These are phyloP conservation scores for Peziza echinospora DNA, from an alignment of 495 filamentous ascomycete genomes.

Conservation along the genomic window DNA sequence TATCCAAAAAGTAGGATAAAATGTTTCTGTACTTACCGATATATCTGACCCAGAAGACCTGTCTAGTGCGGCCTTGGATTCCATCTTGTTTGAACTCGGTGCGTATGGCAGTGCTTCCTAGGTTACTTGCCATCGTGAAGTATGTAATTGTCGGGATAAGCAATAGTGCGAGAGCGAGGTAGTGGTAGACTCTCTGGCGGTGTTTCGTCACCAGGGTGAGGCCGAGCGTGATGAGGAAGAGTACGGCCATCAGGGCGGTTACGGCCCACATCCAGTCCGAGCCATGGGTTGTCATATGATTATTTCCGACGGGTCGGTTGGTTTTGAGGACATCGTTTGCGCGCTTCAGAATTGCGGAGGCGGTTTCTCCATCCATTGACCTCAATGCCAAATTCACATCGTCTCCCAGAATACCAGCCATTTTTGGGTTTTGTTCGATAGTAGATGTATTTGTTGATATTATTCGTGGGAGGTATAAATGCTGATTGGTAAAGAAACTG, in stretches of 20 bases:
- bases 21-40: slow-evolving; percentile 20
- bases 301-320: slow-evolving; percentile 27
- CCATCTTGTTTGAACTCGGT: slow-evolving; percentile 31
- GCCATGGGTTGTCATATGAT: slow-evolving; percentile 38
- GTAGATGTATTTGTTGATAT: too few species aligned
- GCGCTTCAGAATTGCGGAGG: neutral
- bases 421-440: too few species aligned
- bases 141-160: slow-evolving; percentile 43
- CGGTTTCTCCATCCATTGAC: neutral
- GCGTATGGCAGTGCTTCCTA: slow-evolving; percentile 40
- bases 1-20: too few species aligned
- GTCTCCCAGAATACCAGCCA: too few species aligned
- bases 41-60: slow-evolving; percentile 54
- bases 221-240: slow-evolving; percentile 24
- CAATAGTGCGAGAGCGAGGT: slow-evolving; percentile 38
- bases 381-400: neutral
- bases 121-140: slow-evolving; percentile 45
- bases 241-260: slow-evolving; percentile 27
- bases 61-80: slow-evolving; percentile 27
- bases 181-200: slow-evolving; percentile 43
- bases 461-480: too few species aligned
- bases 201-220: slow-evolving; percentile 28
- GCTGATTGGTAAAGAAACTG: too few species aligned
- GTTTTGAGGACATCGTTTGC: slow-evolving; percentile 32
- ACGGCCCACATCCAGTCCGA: slow-evolving; percentile 37